phyloP scores from a whole-genome alignment of 2,329 filamentous ascomycete species.

The Elsinoe fawcettii region DNA sequence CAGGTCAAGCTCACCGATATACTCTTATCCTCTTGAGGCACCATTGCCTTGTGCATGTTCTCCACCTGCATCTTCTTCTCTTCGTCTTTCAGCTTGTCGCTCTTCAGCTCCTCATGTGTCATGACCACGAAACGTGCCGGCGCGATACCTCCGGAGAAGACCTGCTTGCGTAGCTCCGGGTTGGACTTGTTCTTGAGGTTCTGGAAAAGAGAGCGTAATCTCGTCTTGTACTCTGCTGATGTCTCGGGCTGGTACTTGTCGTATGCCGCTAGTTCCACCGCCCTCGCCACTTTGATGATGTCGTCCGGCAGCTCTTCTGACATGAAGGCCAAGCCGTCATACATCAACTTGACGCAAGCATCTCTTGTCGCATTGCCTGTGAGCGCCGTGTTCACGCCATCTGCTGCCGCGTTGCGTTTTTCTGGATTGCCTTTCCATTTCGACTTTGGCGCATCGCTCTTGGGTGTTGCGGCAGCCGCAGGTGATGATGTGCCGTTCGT shows the following conservation, averaged over 20 bases:
- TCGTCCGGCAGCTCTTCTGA: slow-evolving; percentile 53
- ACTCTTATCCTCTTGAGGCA: slow-evolving; percentile 82
- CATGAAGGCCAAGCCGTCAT: slow-evolving; percentile 79
- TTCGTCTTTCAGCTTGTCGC: slow-evolving; percentile 66
- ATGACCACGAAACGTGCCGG: slow-evolving; percentile 73
- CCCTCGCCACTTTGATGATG: slow-evolving; percentile 58
- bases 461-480: slow-evolving; percentile 42
- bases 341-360: slow-evolving; percentile 81
- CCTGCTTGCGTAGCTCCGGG: slow-evolving; percentile 62
- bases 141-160: slow-evolving; percentile 66
- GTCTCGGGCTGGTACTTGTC: slow-evolving; percentile 61
- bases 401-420: slow-evolving; percentile 74
- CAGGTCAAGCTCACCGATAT: slow-evolving; percentile 84
- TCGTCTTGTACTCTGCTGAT: slow-evolving; percentile 67
- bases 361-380: slow-evolving; percentile 70
- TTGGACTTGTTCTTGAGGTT: slow-evolving; percentile 94
- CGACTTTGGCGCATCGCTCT: slow-evolving; percentile 34
- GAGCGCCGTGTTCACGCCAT: slow-evolving; percentile 68
- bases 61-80: slow-evolving; percentile 74
- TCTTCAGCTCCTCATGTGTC: slow-evolving; percentile 86
- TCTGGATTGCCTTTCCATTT: slow-evolving; percentile 54
- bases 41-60: slow-evolving; percentile 97
- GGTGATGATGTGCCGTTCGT: slow-evolving; percentile 37
- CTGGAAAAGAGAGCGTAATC: slow-evolving; percentile 86
- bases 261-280: slow-evolving; percentile 71